Evolutionary conservation across 2,329 filamentous ascomycete species (phyloP).

Genomic region (Claviceps sp.): DNA sequence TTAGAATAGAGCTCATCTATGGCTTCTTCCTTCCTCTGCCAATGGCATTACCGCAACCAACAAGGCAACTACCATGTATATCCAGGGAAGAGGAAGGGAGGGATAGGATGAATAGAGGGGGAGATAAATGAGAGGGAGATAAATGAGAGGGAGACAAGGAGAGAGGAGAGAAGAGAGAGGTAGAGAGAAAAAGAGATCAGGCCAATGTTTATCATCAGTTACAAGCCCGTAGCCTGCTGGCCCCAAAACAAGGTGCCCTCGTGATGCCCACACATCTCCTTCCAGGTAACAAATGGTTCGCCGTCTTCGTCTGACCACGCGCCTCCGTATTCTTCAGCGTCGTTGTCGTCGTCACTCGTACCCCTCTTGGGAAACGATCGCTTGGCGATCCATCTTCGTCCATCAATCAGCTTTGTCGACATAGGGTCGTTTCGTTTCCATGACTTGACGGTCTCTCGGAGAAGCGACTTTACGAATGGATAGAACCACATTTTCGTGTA

Average conservation of each 20-base stretch:
- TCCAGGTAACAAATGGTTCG: conserved; percentile 15
- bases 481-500: conserved; percentile 26
- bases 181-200: not conserved
- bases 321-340: conserved; percentile 10
- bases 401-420: conserved; percentile 16
- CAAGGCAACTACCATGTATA: not conserved
- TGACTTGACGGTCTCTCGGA: conserved; percentile 15
- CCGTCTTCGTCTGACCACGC: conserved; percentile 11
- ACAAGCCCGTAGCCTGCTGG: conserved; percentile 5
- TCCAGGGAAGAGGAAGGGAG: not conserved
- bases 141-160: not conserved
- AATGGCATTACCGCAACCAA: not conserved
- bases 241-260: conserved; percentile 14
- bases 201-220: not conserved
- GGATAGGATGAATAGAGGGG: not conserved
- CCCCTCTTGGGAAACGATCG: conserved; percentile 6
- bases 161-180: not conserved
- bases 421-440: conserved; percentile 13
- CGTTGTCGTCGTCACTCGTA: conserved; percentile 1
- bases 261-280: conserved; percentile 14
- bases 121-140: not conserved
- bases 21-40: not conserved
- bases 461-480: conserved; percentile 18
- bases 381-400: conserved; percentile 17
- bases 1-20: not conserved